phyloP scores from a whole-genome alignment of 805 yeast genomes.

The Vanderwaltozyma tropicalis region DNA sequence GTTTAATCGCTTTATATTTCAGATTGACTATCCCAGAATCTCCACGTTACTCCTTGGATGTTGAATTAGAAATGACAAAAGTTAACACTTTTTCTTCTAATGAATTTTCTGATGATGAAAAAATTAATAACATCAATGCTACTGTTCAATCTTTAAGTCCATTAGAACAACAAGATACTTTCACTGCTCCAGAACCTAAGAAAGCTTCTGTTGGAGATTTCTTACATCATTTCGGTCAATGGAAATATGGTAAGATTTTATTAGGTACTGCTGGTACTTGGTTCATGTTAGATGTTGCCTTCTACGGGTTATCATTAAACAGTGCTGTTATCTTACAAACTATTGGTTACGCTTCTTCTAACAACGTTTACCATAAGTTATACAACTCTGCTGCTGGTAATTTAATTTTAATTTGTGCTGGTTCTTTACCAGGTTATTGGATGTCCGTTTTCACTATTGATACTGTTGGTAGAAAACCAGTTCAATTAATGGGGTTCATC shows the following conservation, averaged over 20 bases:
- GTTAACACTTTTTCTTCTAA: not conserved
- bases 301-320: conserved; percentile 80
- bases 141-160: not conserved
- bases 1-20: conserved; percentile 71
- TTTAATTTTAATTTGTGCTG: conserved; percentile 86
- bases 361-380: conserved; percentile 58
- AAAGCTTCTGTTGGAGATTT: conserved; percentile 76
- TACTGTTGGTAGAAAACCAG: conserved; percentile 71
- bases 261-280: conserved; percentile 87
- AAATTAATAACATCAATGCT: not conserved
- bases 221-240: conserved; percentile 60
- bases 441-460: conserved; percentile 70
- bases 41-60: conserved; percentile 82
- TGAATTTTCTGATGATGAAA: conserved; percentile 1
- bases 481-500: conserved; percentile 68
- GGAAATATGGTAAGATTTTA: conserved; percentile 78
- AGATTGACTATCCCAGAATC: conserved; percentile 93
- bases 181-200: conserved; percentile 38
- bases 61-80: conserved; percentile 40
- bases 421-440: conserved; percentile 94
- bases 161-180: not conserved
- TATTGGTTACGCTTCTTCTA: conserved; percentile 70
- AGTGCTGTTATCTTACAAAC: conserved; percentile 68
- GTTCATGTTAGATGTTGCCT: conserved; percentile 86
- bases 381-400: conserved; percentile 85